Conservation (phyloP, 768 basidiomycete genomes). For the Amanita pallidorosea region DNA sequence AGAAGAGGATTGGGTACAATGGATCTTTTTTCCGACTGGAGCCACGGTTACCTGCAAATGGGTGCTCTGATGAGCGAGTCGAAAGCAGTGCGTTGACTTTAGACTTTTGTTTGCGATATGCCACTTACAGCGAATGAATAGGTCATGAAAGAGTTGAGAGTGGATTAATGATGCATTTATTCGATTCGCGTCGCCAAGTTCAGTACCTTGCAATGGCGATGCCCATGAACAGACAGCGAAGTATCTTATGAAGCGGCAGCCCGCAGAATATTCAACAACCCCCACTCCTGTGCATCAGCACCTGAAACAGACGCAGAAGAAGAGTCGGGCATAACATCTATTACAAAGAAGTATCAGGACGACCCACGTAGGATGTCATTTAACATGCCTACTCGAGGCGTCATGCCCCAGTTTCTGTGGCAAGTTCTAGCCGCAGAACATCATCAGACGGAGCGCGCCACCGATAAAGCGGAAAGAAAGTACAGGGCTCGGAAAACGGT, state of each 20-base stretch:
- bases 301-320: constrained; percentile 3
- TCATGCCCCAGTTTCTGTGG: not conserved
- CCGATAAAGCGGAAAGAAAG: not conserved
- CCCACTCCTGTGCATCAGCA: not conserved
- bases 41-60: constrained; percentile 97
- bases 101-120: not conserved
- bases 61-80: constrained; percentile 76
- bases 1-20: constrained; percentile 95
- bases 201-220: not conserved
- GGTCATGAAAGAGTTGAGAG: constrained; percentile 52
- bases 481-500: not conserved
- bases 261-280: not conserved
- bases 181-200: not conserved
- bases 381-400: not conserved
- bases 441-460: not conserved
- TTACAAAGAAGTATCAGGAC: constrained; percentile 4
- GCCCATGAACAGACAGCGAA: not conserved
- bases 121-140: constrained; percentile 6
- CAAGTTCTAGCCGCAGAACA: constrained; percentile 7
- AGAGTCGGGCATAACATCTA: constrained; percentile 6
- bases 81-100: constrained; percentile 32
- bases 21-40: constrained; percentile 92
- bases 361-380: not conserved
- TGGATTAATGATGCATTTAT: constrained; percentile 83
- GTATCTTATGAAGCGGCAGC: not conserved